Evolutionary conservation across 805 yeast genomes (phyloP), one percentile per base, ranked within the genome.

Genomic region (Yamadazyma insecticola): DNA sequence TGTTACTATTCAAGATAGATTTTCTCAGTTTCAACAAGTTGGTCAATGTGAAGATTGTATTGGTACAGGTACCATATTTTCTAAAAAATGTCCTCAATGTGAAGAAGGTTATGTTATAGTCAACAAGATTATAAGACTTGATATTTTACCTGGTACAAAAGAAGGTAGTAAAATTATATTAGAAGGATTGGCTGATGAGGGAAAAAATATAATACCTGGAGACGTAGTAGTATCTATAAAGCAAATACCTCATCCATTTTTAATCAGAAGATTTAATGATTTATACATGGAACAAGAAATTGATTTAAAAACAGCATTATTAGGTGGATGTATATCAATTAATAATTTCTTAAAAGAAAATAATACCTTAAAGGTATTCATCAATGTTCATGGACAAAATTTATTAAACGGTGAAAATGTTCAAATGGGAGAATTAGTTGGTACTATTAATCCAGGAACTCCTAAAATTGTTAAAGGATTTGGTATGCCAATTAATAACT

Each of bases 141-240:
- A 57, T n/a, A 60, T 79, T 2, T 65, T 69, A 12, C 76, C 78
- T 3, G 89, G 89, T 2, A 60, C 75, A 24, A 54, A 56, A 24
- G 51, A 70, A 29, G 77, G 78, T 0, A 76, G 76, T 38, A 55
- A 60, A 26, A 65, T 78, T 13, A 57, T 75, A 1, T 54, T 78
- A 13, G 57, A 67, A n/a, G 74, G 78, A 5, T 78, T 74, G 44
- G 84, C 80, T 0, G 88, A 81, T 46, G 82, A 80, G 50, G 81
- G 76, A 0, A 50, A 70, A 13, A 63, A 68, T 37, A 57, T 75
- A 3, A 55, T 70, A 3, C 82, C 88, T 0, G 89, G 89, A 2
- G 85, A 81, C 50, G 80, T 81, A 5, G 56, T 79, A 3, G 68
- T 81, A 7, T 73, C 70, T 2, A 50, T 81, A 15, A 63, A 63